Evolutionary conservation across 345 rosid species (phyloP).

Genomic region (Salix dunnii): DNA sequence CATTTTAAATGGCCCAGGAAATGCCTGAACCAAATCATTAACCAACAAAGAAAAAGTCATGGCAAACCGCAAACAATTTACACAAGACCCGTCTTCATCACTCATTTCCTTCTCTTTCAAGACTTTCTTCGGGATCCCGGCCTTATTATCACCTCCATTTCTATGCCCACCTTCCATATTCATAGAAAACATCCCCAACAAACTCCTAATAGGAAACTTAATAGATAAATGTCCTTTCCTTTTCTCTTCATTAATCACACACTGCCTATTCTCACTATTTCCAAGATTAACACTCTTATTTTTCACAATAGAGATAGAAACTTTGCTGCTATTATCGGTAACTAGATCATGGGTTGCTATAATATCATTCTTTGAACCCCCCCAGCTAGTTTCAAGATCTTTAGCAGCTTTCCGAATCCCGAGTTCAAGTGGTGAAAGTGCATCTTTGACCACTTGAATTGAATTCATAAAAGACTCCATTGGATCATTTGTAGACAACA

Average conservation of each 20-base stretch:
- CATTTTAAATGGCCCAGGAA: constrained; percentile 54
- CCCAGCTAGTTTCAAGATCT: constrained; percentile 66
- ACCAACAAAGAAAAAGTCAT: constrained; percentile 72
- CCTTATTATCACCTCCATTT: constrained; percentile 14
- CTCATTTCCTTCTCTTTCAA: constrained; percentile 34
- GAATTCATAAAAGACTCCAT: constrained; percentile 57
- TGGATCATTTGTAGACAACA: constrained; percentile 72
- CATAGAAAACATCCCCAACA: constrained; percentile 46
- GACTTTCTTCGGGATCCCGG: constrained; percentile 29
- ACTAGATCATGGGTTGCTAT: constrained; percentile 32
- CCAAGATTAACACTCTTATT: constrained; percentile 29
- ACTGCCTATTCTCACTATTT: constrained; percentile 18
- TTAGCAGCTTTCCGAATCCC: constrained; percentile 63
- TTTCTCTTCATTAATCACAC: constrained; percentile 45
- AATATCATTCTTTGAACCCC: constrained; percentile 23
- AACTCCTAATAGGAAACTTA: constrained; percentile 50
- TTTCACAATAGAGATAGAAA: constrained; percentile 30
- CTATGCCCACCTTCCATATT: constrained; percentile 33
- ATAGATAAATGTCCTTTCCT: constrained; percentile 49
- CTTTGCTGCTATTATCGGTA: constrained; percentile 15
- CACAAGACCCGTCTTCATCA: constrained; percentile 54
- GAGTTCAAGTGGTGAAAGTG: constrained; percentile 52
- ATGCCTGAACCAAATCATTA: constrained; percentile 62
- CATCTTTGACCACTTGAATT: constrained; percentile 69
- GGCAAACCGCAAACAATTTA: constrained; percentile 68